Evolutionary conservation across 306 rosid genomes (phyloP).

Genomic region (Notholithocarpus densiflorus): DNA sequence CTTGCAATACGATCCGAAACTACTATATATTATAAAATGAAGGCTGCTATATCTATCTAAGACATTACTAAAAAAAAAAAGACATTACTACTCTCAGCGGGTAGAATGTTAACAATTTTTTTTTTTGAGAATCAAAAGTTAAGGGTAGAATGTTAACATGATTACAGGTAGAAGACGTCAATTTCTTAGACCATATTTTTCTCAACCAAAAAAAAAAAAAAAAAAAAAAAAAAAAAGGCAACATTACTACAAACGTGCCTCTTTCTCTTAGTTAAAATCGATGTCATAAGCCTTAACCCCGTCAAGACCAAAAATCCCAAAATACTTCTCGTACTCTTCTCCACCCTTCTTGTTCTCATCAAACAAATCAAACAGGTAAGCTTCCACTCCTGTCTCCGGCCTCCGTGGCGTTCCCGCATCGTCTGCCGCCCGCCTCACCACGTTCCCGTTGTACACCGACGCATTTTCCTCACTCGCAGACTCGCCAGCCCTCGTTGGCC

Average conservation of each 20-base stretch:
- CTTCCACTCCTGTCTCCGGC: constrained; percentile 22
- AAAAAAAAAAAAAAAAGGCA: too few relatives aligned
- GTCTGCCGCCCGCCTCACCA: constrained; percentile 17
- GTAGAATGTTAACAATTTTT: too few relatives aligned
- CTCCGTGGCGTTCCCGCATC: constrained; percentile 29
- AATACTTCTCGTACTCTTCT: constrained; percentile 31
- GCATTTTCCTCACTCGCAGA: constrained; percentile 25
- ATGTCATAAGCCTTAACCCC: constrained; percentile 21
- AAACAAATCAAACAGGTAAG: constrained; percentile 36
- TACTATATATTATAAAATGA: too few relatives aligned
- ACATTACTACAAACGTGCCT: too few relatives aligned
- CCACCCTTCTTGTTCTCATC: constrained; percentile 33
- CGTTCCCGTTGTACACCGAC: constrained; percentile 16
- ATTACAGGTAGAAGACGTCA: rapidly evolving
- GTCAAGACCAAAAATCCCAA: constrained; percentile 29
- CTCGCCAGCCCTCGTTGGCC: constrained; percentile 28
- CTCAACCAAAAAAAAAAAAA: too few relatives aligned
- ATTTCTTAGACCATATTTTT: too few relatives aligned
- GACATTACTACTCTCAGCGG: too few relatives aligned
- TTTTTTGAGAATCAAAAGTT: too few relatives aligned
- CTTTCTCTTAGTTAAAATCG: background rate
- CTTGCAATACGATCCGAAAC: too few relatives aligned
- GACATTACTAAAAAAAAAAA: too few relatives aligned
- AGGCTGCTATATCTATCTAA: too few relatives aligned
- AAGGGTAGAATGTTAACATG: rapidly evolving